Base-by-base conservation (phyloP, 768 basidiomycete genomes). In the Bullera alba region DNA sequence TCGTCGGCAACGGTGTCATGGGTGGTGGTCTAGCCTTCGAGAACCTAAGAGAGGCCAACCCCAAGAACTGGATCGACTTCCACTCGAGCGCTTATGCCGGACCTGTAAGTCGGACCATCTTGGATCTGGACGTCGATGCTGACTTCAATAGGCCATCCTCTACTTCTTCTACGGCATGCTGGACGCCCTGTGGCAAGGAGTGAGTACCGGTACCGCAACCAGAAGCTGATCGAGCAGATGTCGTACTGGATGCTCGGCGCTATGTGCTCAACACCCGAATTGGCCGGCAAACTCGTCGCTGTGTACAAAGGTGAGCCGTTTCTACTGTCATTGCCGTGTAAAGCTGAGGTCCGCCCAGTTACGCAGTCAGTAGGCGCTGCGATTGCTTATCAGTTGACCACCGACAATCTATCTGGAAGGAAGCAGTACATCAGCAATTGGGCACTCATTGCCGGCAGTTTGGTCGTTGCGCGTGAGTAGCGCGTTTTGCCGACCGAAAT, bases 111-210 rank as follows among this genome's bases (percentile, higher is more conserved):
- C n/a, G n/a, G n/a, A n/a, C n/a, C n/a, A n/a, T n/a, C n/a, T n/a
- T n/a, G n/a, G n/a, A n/a, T n/a, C n/a, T n/a, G n/a, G n/a, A n/a
- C n/a, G n/a, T n/a, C n/a, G n/a, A n/a, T n/a, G n/a, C n/a, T n/a
- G n/a, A n/a, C n/a, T n/a, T n/a, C n/a, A n/a, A n/a, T n/a, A n/a
- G n/a, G n/a, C 25, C 21, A n/a, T 46, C 43, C 50, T 52, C 10
- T 52, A 45, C 50, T 22, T 52, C 45, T 46, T 52, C 39, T 51
- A 51, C 42, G 50, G 50, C 1, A 51, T 51, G 50, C 27, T 29
- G 21, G 50, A 51, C n/a, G 50, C 50, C 10, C 35, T 51, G 10
- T 51, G 50, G 50, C 50, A 51, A 23, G 50, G 50, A n/a, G 32
- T 34, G n/a, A 34, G 32, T 34, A 34, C 32, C n/a, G 32, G 8